These are phyloP conservation scores for Tolypocladium sp. DNA, from an alignment of 2,329 filamentous ascomycete genomes.

Conservation along the genomic window DNA sequence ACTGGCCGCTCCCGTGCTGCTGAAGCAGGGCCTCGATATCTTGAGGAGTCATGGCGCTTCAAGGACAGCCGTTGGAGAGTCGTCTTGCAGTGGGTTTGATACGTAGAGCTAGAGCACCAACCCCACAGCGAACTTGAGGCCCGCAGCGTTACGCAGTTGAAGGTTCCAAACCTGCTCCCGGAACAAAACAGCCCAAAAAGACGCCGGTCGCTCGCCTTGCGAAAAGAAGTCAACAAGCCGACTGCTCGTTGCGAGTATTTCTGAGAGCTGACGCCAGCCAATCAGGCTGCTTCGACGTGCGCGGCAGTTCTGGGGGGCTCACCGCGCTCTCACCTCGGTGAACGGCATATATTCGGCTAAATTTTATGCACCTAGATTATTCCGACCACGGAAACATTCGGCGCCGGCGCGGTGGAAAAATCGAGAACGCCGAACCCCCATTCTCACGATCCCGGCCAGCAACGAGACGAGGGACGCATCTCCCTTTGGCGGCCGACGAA, in stretches of 20 bases:
- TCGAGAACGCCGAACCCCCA: conserved; percentile 10
- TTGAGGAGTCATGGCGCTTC: conserved; percentile 20
- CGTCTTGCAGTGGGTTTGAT: not conserved
- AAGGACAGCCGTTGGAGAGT: not conserved
- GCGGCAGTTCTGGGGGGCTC: not conserved
- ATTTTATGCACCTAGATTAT: conserved; percentile 6
- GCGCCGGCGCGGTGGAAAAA: conserved; percentile 17
- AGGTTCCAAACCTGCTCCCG: not conserved
- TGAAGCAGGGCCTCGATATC: conserved; percentile 28
- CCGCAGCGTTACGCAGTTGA: not conserved
- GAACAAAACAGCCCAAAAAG: not conserved
- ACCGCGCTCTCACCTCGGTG: conserved; percentile 2
- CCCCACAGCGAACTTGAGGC: not conserved
- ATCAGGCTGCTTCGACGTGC: not conserved
- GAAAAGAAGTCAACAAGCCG: not conserved
- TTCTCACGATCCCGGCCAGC: conserved; percentile 12
- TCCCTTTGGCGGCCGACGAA: conserved; percentile 1
- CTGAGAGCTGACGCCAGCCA: not conserved
- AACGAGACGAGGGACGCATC: conserved; percentile 15
- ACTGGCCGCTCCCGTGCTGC: conserved; percentile 18
- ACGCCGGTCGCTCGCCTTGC: not conserved
- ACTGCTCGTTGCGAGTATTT: not conserved
- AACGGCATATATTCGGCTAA: conserved; percentile 17
- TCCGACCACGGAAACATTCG: conserved; percentile 18
- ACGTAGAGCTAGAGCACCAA: not conserved